Percentiles rank a stretch among this genome's conserved stretches.
phyloP scores from a whole-genome alignment of 1,284 basidiomycete species.

The Spongiforma sp. region DNA sequence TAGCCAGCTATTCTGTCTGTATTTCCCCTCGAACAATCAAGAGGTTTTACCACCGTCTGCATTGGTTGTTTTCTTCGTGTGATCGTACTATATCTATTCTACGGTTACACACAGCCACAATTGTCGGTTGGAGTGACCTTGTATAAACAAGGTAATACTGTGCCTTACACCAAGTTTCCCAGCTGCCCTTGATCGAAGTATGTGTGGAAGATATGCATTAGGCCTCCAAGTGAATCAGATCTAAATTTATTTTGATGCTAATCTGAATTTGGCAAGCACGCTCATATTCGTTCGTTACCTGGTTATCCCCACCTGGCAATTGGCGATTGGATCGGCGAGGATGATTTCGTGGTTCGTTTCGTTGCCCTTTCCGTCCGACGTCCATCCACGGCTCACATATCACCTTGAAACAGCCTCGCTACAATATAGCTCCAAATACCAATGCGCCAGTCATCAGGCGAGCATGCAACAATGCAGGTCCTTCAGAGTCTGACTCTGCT shows the following conservation, averaged over 20 bases:
- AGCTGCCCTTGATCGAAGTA: too few species aligned
- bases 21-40: too few species aligned
- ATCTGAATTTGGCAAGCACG: constrained; percentile 19
- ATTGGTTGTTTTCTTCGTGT: too few species aligned
- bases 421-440: constrained; percentile 76
- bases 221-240: constrained; percentile 46
- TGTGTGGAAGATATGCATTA: constrained; percentile 72
- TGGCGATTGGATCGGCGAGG: constrained; percentile 67
- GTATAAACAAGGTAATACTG: too few species aligned
- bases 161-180: too few species aligned
- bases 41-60: too few species aligned
- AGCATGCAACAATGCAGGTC: neutral
- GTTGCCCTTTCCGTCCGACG: neutral
- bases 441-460: constrained; percentile 69
- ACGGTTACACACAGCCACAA: too few species aligned
- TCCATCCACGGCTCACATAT: neutral
- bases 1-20: too few species aligned
- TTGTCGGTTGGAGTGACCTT: too few species aligned
- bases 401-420: constrained; percentile 48
- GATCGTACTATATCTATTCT: too few species aligned
- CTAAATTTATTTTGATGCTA: too few species aligned
- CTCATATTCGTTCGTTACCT: constrained; percentile 47
- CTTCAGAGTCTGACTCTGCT: too few species aligned
- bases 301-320: constrained; percentile 50
- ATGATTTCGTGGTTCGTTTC: constrained; percentile 56